phyloP scores from a whole-genome alignment of 306 rosid species.

The Fragaria iinumae region DNA sequence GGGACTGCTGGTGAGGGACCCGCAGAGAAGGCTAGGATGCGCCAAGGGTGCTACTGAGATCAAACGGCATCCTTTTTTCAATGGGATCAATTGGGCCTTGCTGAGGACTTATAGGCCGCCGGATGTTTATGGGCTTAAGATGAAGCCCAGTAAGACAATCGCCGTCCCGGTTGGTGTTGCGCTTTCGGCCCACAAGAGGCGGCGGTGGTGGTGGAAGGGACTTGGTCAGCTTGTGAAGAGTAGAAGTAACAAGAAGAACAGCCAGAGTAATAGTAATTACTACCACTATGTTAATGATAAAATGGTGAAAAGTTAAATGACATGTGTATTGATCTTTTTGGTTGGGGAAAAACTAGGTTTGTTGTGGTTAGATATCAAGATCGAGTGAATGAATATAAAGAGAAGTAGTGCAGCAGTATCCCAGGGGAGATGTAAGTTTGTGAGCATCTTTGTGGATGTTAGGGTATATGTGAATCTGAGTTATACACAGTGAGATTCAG shows the following conservation, averaged over 20 bases:
- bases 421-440: not conserved
- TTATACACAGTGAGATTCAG: not conserved
- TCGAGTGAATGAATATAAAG: not conserved
- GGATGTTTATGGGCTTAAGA: slow-evolving; percentile 49
- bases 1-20: slow-evolving; percentile 65
- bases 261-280: slow-evolving; percentile 40
- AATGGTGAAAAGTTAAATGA: not conserved
- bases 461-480: slow-evolving; percentile 1
- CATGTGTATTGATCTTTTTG: not conserved
- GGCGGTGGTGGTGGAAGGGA: slow-evolving; percentile 55
- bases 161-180: slow-evolving; percentile 24
- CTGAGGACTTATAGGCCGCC: slow-evolving; percentile 63
- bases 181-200: slow-evolving; percentile 17
- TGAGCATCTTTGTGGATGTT: not conserved
- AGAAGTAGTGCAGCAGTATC: not conserved
- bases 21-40: slow-evolving; percentile 59
- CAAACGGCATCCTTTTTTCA: slow-evolving; percentile 74
- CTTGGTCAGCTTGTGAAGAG: slow-evolving; percentile 27
- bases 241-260: not conserved
- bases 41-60: slow-evolving; percentile 68
- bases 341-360: not conserved
- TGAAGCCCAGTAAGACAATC: slow-evolving; percentile 38
- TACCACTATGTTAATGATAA: slow-evolving; percentile 31
- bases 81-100: slow-evolving; percentile 91
- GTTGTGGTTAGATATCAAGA: not conserved